Base-by-base conservation (phyloP, 331 rosid species). In the Acacia pycnantha region DNA sequence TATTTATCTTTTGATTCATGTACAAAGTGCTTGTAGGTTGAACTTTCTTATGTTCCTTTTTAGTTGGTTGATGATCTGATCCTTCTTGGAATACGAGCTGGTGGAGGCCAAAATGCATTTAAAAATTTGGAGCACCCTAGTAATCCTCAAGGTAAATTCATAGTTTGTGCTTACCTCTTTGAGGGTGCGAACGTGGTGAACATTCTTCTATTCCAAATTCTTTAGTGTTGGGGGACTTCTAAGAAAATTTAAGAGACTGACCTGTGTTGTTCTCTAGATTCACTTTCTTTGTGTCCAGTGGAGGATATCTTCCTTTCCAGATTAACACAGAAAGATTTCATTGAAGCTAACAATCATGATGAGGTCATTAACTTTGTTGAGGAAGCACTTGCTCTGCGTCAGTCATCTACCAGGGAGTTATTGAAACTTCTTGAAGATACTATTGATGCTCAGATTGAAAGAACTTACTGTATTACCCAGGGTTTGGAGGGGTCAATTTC, bases 221-320 rank as follows among this genome's bases (percentile, higher is more conserved):
- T 73, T 83, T 70, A 8, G 11, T 70, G 74, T 43, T 59, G 47
- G n/a, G 78, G 77, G 37, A 65, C 29, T 81, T 22, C 68, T 41
- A 65, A 48, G 69, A 68, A 73, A 84, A 72, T 76, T 51, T 70
- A 74, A 80, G 73, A 50, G 61, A 83, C 74, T 88, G 84, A 84
- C 84, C 82, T 71, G 82, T 56, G 71, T 75, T 86, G 22, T 26
- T 76, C 76, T 88, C 46, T 81, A 96, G 98, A 92, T 76, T 90
- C 89, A 73, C 89, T 91, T 82, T 94, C 94, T 74, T 78, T 78
- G 18, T 90, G 98, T 86, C 90, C 92, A 26, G 94, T 77, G 27
- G 98, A 93, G 82, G 94, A 92, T 82, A 85, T 91, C 85, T 92
- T 95, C 88, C 97, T 95, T 68, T 93, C 94, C 79, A 93, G 91